Conservation (phyloP, 352 stramenopile genomes). For the Phytophthora tubulina region DNA sequence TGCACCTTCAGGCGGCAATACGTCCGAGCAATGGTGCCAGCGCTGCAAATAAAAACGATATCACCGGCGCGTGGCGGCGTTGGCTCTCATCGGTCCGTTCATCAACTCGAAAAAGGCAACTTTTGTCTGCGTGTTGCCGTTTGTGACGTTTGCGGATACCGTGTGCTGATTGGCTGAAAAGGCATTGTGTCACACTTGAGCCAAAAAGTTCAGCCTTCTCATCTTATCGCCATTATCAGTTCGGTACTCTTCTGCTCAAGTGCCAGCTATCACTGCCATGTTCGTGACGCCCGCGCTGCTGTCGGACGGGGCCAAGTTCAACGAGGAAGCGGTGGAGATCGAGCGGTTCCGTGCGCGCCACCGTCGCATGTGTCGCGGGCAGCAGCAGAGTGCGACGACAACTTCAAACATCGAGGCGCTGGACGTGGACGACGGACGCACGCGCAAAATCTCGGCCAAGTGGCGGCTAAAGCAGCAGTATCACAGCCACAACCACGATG, state of each 20-base stretch:
- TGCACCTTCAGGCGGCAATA: no score
- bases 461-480: conserved; percentile 37
- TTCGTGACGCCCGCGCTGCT: conserved; percentile 6
- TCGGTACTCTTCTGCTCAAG: background rate
- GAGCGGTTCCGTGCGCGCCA: conserved; percentile 49
- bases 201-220: background rate
- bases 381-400: background rate
- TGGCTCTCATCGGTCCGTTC: background rate
- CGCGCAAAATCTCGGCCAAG: conserved; percentile 47
- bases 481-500: conserved; percentile 17
- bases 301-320: background rate
- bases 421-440: conserved; percentile 37
- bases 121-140: background rate
- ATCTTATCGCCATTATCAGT: conserved; percentile 11
- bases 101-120: background rate
- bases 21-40: no score
- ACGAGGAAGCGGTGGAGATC: conserved; percentile 36
- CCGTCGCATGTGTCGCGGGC: conserved; percentile 41
- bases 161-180: conserved; percentile 5
- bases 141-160: background rate
- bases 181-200: background rate
- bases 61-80: background rate
- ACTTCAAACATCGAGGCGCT: conserved; percentile 16
- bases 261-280: background rate
- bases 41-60: background rate